Conservation (phyloP, 2,329 filamentous ascomycete genomes). For the Xenoacremonium recifei region DNA sequence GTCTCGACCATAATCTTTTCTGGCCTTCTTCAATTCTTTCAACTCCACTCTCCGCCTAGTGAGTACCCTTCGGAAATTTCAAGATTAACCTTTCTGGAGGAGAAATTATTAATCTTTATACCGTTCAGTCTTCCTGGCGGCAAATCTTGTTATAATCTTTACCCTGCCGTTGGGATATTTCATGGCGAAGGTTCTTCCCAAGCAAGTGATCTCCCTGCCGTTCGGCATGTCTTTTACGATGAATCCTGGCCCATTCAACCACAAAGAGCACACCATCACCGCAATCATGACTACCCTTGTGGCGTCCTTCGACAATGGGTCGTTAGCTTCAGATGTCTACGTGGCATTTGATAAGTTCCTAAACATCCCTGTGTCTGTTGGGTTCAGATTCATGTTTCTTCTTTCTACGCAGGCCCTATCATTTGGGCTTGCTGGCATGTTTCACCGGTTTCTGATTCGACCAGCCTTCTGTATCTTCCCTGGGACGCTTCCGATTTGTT, state of each 20-base stretch:
- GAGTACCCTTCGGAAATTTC: not conserved
- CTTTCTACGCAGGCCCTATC: slow-evolving; percentile 42
- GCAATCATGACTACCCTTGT: slow-evolving; percentile 9
- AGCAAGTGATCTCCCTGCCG: not conserved
- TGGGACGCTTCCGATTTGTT: slow-evolving; percentile 2
- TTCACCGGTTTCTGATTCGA: slow-evolving; percentile 38
- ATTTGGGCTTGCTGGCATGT: slow-evolving; percentile 47
- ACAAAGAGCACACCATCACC: slow-evolving; percentile 12
- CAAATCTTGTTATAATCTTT: slow-evolving; percentile 5
- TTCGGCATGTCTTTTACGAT: slow-evolving; percentile 3
- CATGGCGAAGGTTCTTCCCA: slow-evolving; percentile 2
- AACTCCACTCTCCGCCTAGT: slow-evolving; percentile 7
- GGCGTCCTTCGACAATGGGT: slow-evolving; percentile 4
- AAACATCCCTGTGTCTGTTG: not conserved
- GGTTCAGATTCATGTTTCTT: slow-evolving; percentile 4
- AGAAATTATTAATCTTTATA: too few species aligned
- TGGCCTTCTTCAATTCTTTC: slow-evolving; percentile 5
- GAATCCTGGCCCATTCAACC: slow-evolving; percentile 11
- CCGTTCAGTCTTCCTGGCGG: slow-evolving; percentile 4
- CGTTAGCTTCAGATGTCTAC: slow-evolving; percentile 3
- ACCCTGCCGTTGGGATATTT: slow-evolving; percentile 4
- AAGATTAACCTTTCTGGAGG: too few species aligned
- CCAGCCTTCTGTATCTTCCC: slow-evolving; percentile 9
- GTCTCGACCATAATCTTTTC: slow-evolving; percentile 5
- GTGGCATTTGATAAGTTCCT: slow-evolving; percentile 7